These are phyloP conservation scores for Thinopyrum obtusiflorum DNA, from an alignment of 202 grass and related monocot genomes.

Conservation along the genomic window DNA sequence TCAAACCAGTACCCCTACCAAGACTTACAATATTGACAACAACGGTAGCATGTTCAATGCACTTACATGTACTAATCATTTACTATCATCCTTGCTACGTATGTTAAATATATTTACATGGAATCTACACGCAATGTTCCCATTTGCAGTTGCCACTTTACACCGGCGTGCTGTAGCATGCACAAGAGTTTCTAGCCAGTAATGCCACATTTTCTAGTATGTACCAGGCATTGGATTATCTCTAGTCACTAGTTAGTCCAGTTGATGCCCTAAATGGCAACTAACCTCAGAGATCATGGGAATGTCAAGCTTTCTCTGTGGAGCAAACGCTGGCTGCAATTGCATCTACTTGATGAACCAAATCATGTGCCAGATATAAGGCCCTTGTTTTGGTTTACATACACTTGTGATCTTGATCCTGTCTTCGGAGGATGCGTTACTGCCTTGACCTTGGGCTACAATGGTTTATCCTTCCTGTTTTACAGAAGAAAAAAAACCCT, in stretches of 20 bases:
- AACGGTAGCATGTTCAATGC: background rate
- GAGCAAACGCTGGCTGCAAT: background rate
- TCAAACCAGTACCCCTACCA: background rate
- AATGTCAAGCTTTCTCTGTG: background rate
- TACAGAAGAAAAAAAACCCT: background rate
- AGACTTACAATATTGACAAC: background rate
- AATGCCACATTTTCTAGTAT: slow-evolving; percentile 32
- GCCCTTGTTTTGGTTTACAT: background rate
- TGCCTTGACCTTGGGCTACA: slow-evolving; percentile 24
- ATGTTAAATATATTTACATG: slow-evolving; percentile 1
- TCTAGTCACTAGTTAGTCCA: background rate
- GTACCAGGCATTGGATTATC: background rate
- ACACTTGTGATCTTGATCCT: background rate
- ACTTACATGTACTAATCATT: background rate
- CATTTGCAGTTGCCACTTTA: background rate
- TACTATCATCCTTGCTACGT: background rate
- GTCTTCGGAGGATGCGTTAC: background rate
- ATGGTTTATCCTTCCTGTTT: slow-evolving; percentile 40
- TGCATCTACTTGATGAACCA: background rate
- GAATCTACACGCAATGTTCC: background rate
- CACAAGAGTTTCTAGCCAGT: background rate
- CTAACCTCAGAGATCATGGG: background rate
- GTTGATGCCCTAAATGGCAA: background rate
- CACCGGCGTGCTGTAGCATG: background rate
- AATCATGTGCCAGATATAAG: background rate